Conservation (phyloP, 306 rosid species). For the Gastrolobium villosum region DNA sequence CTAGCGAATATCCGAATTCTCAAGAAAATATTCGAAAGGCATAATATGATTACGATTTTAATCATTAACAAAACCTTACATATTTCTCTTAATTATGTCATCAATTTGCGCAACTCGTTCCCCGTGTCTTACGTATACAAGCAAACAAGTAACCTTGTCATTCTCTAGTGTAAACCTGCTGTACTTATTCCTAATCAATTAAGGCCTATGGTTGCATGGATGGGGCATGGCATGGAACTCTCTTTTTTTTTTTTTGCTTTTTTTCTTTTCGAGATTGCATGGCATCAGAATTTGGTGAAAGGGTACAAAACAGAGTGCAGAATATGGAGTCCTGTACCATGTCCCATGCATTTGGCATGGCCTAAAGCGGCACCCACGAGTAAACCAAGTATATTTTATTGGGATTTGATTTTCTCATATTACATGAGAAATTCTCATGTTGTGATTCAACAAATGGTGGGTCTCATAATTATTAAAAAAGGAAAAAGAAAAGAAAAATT, state of each 20-base stretch:
- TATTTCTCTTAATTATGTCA: neutral
- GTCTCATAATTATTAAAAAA: too few relatives aligned
- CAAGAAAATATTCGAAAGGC: neutral
- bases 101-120: conserved; percentile 6
- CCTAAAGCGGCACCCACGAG: conserved; percentile 5
- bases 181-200: conserved; percentile 3
- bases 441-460: too few relatives aligned
- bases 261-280: neutral
- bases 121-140: neutral
- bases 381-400: conserved; percentile 29
- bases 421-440: too few relatives aligned
- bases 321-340: conserved; percentile 5
- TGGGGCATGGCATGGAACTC: neutral
- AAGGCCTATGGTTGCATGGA: neutral
- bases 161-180: conserved; percentile 10
- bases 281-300: neutral
- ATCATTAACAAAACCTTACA: neutral
- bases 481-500: too few relatives aligned
- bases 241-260: neutral
- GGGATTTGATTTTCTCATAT: too few relatives aligned
- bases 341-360: conserved; percentile 19
- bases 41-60: neutral
- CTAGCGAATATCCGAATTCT: neutral
- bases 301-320: neutral
- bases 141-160: neutral